phyloP scores from a whole-genome alignment of 805 yeast genomes.

The Grigorovia humatica region DNA sequence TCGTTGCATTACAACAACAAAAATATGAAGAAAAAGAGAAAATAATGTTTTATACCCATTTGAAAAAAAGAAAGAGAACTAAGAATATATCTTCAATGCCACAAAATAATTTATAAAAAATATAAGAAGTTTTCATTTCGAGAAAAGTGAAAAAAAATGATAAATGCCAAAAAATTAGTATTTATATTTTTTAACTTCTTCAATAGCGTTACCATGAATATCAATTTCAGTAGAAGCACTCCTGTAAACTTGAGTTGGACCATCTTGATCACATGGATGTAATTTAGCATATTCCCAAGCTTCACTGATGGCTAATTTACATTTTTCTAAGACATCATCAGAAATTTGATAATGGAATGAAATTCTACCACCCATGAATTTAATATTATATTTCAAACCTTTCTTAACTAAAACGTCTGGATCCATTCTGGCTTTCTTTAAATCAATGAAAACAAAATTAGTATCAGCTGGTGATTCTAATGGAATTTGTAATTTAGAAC shows the following conservation, averaged over 20 bases:
- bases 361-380: conserved; percentile 60
- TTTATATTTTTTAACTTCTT: conserved; percentile 27
- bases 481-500: conserved; percentile 41
- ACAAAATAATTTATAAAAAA: conserved; percentile 5
- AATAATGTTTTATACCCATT: conserved; percentile 5
- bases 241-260: conserved; percentile 39
- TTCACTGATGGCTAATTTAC: conserved; percentile 50
- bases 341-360: conserved; percentile 71
- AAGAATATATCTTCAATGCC: conserved; percentile 16
- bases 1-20: background rate
- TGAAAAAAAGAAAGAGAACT: conserved; percentile 3
- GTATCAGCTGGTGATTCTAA: conserved; percentile 73
- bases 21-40: background rate
- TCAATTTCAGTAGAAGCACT: conserved; percentile 30
- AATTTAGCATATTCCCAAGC: conserved; percentile 42
- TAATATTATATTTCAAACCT: conserved; percentile 52
- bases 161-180: conserved; percentile 9
- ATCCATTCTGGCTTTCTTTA: conserved; percentile 42
- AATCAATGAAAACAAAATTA: conserved; percentile 71
- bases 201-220: conserved; percentile 24
- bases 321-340: conserved; percentile 42
- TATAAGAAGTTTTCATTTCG: background rate
- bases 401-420: conserved; percentile 42
- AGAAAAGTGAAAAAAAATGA: background rate
- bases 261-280: conserved; percentile 42